Percentiles rank a stretch among this genome's conserved stretches.
Evolutionary conservation across 352 stramenopile species (phyloP).

Genomic region (Phytopythium boreale): DNA sequence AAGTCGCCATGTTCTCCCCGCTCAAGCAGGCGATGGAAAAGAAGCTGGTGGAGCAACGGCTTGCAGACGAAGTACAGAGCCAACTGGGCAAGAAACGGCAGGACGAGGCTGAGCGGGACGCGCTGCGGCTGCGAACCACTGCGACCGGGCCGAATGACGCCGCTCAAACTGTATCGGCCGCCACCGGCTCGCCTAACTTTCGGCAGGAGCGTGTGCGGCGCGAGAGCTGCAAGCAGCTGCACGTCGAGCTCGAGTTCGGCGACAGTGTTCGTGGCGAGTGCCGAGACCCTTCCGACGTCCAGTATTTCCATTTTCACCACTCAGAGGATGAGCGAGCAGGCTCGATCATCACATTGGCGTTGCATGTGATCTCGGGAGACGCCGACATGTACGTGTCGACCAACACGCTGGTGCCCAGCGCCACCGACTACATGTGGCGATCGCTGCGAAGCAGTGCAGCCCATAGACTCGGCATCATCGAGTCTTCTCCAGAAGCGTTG

Average conservation of each 20-base stretch:
- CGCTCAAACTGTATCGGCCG: constrained; percentile 3
- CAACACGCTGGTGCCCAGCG: constrained; percentile 57
- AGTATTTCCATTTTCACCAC: constrained; percentile 68
- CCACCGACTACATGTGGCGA: constrained; percentile 72
- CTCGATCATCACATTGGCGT: constrained; percentile 59
- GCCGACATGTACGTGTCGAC: constrained; percentile 70
- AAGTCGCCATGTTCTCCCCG: constrained; percentile 51
- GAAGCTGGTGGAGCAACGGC: constrained; percentile 36
- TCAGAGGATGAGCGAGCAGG: constrained; percentile 13
- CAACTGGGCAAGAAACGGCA: constrained; percentile 61
- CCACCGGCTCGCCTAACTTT: constrained; percentile 27
- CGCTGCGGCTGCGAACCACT: constrained; percentile 30
- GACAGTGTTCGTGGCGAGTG: constrained; percentile 31
- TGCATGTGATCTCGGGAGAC: constrained; percentile 41
- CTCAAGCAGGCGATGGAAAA: constrained; percentile 43
- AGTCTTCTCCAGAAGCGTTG: not conserved
- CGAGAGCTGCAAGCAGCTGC: constrained; percentile 49
- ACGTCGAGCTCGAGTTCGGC: constrained; percentile 51
- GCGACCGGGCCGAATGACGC: constrained; percentile 13
- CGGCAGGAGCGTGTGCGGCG: constrained; percentile 41
- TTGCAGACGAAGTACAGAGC: constrained; percentile 46
- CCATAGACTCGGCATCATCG: not conserved
- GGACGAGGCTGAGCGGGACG: constrained; percentile 51
- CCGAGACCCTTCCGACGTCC: constrained; percentile 11
- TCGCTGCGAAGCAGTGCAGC: constrained; percentile 19